These are phyloP conservation scores for Phyllosticta ampelicida DNA, from an alignment of 2,329 filamentous ascomycete species.

Conservation along the genomic window DNA sequence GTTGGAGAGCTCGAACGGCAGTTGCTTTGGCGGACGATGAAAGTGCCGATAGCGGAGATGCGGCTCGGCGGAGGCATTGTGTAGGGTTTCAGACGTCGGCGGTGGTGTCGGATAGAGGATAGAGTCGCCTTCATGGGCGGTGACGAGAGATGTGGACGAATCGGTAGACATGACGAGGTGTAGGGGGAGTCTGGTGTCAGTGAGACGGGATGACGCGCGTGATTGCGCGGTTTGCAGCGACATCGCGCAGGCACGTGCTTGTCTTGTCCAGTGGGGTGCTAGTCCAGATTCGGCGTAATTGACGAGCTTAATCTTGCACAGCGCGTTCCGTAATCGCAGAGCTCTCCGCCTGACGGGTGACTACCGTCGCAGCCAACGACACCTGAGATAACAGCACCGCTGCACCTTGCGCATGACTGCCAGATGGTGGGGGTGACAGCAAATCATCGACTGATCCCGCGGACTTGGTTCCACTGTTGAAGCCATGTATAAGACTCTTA, in stretches of 20 bases:
- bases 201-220: slow-evolving; percentile 2
- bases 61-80: neutral
- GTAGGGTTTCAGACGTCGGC: neutral
- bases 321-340: neutral
- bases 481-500: neutral
- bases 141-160: slow-evolving; percentile 3
- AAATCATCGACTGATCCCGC: neutral
- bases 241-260: slow-evolving; percentile 2
- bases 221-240: neutral
- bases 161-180: slow-evolving; percentile 1
- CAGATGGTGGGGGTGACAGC: neutral
- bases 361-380: neutral
- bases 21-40: slow-evolving; percentile 22
- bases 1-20: slow-evolving; percentile 25
- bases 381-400: neutral
- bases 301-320: neutral
- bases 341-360: neutral
- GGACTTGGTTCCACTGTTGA: neutral
- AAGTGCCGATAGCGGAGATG: neutral
- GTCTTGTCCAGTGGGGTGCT: neutral
- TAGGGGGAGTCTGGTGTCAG: neutral
- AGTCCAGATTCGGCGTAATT: neutral
- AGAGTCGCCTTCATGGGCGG: neutral
- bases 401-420: neutral
- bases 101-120: slow-evolving; percentile 3